Evolutionary conservation across 805 yeast genomes (phyloP).

Genomic region (Candida vaughaniae): DNA sequence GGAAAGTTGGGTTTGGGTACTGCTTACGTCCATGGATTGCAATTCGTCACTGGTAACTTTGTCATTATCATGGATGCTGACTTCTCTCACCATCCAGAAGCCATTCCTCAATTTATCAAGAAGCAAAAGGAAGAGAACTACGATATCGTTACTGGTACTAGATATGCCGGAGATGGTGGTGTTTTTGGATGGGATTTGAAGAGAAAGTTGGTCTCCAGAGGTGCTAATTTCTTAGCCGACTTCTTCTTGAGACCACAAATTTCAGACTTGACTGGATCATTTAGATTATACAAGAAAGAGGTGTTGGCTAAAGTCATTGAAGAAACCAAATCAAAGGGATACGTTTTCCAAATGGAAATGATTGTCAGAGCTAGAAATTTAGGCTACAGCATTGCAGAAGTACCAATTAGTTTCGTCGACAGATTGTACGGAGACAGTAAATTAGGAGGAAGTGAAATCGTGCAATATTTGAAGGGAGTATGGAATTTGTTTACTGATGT

Average conservation of each 20-base stretch:
- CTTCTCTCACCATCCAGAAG: slow-evolving; percentile 78
- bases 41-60: slow-evolving; percentile 68
- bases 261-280: slow-evolving; percentile 74
- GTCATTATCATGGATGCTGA: slow-evolving; percentile 85
- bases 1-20: slow-evolving; percentile 81
- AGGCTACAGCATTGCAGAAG: slow-evolving; percentile 74
- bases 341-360: slow-evolving; percentile 88
- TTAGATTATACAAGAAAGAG: slow-evolving; percentile 69
- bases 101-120: slow-evolving; percentile 71
- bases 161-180: slow-evolving; percentile 80
- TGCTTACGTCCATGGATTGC: slow-evolving; percentile 75
- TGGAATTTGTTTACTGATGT: slow-evolving; percentile 67
- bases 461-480: slow-evolving; percentile 74
- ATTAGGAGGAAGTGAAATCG: slow-evolving; percentile 78
- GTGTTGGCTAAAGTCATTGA: slow-evolving; percentile 65
- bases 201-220: slow-evolving; percentile 73
- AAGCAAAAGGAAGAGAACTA: slow-evolving; percentile 53
- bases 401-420: slow-evolving; percentile 76
- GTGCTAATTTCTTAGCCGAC: slow-evolving; percentile 77
- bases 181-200: slow-evolving; percentile 84
- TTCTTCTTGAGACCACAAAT: slow-evolving; percentile 70
- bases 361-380: slow-evolving; percentile 78
- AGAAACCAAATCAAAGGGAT: slow-evolving; percentile 72
- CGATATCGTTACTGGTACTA: slow-evolving; percentile 59
- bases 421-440: slow-evolving; percentile 76